Evolutionary conservation across 2,329 filamentous ascomycete genomes (phyloP).

Genomic region (Rhinocladiella mackenziei): DNA sequence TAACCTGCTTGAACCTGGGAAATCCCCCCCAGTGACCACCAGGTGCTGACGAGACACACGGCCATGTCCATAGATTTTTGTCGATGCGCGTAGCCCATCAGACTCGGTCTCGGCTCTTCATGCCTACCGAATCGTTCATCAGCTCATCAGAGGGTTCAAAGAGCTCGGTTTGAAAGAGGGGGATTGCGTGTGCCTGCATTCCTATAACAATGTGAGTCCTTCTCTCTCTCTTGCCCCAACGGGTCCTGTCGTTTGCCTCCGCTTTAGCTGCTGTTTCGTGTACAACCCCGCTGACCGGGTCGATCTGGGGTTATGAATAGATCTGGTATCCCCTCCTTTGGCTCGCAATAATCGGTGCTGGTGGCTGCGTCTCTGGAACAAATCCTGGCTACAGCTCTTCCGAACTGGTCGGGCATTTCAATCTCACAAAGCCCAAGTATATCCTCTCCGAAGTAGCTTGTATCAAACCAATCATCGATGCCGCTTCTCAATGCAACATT

Average conservation of each 20-base stretch:
- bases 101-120: slow-evolving; percentile 37
- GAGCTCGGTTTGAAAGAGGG: slow-evolving; percentile 38
- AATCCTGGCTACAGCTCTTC: slow-evolving; percentile 47
- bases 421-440: slow-evolving; percentile 43
- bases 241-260: no score
- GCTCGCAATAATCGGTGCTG: slow-evolving; percentile 44
- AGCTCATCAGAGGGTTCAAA: slow-evolving; percentile 41
- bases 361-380: slow-evolving; percentile 49
- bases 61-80: slow-evolving; percentile 41
- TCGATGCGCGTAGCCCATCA: slow-evolving; percentile 41
- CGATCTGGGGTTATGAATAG: slow-evolving; percentile 27
- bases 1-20: slow-evolving; percentile 20
- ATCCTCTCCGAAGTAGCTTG: slow-evolving; percentile 44
- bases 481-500: slow-evolving; percentile 32
- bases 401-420: slow-evolving; percentile 48
- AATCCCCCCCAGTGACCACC: no score
- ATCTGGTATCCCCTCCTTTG: slow-evolving; percentile 41
- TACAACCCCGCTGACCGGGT: slow-evolving; percentile 15
- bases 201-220: slow-evolving; percentile 40
- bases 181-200: slow-evolving; percentile 43
- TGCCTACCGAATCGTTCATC: slow-evolving; percentile 36
- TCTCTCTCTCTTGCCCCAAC: slow-evolving; percentile 26
- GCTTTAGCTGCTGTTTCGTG: slow-evolving; percentile 18
- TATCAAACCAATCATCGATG: slow-evolving; percentile 37
- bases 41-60: no score